Base-by-base conservation (phyloP, 2,329 filamentous ascomycete genomes). In the Diaporthe batatas region DNA sequence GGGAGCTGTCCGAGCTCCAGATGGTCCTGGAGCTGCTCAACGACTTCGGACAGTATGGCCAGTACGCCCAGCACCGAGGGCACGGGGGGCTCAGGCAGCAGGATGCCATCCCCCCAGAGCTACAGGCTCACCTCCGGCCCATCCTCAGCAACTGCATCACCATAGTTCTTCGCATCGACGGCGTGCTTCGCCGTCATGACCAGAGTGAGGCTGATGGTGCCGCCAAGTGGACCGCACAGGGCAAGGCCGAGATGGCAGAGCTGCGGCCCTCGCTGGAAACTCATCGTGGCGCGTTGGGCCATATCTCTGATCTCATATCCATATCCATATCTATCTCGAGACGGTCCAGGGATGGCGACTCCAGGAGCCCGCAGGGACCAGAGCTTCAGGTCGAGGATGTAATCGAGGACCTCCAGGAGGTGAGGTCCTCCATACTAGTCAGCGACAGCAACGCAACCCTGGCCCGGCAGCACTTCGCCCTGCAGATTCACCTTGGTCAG, bases 21-120 rank as follows among this genome's bases (percentile, higher is more conserved):
- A 72, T 76, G 64, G 74, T 77, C 18, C 72, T 77, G 65, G 74
- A 77, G 47, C 74, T 77, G 23, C 73, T 77, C 34, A 74, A 77
- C 54, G 76, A 77, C 65, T 73, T 73, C 42, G 72, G 69, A 12
- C 69, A 75, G 68, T 62, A 36, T 14, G 70, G 29, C 29, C 29
- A 29, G 29, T 29, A 29, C 29, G 29, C 2, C 29, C 29, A 29
- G 29, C 29, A 29, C 29, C 2, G 29, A 44, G 42, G 49, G 54
- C 25, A 39, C 44, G 68, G 47, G 1, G 67, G 23, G 36, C 7
- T 36, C 39, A 18, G 42, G 49, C 55, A 55, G 7, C 58, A 32
- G 42, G 29, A 70, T 4, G 68, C 49, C 23, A 69, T 76, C 16
- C 76, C 75, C 12, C 69, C 65, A 3, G 70, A 74, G 51, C 70